Evolutionary conservation across 2,329 filamentous ascomycete species (phyloP), one percentile per base, ranked within the genome.

Genomic region (Achaetomium macrosporum): DNA sequence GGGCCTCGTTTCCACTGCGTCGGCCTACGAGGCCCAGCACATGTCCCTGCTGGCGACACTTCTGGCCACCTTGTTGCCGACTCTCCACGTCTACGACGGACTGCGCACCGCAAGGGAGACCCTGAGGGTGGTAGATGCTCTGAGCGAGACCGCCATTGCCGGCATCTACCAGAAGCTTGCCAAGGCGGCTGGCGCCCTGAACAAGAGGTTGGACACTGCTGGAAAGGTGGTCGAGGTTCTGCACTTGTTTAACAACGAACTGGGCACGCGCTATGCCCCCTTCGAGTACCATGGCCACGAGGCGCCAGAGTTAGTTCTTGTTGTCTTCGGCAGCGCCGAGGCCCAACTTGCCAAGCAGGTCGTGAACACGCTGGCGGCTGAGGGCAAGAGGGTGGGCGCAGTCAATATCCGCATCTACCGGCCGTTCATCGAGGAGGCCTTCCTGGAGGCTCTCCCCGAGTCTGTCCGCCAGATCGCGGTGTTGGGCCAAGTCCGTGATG

Each of bases 211-310:
- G 9, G 85, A 88, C 66, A 75, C 76, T 45, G 86, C 88, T 55
- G 86, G 83, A 50, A 89, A 87, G 71, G 75, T 87, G 3, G 70
- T 84, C 35, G 82, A 83, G 57, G 74, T 92, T 8, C 76, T 95
- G 45, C 77, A 83, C 56, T 79, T 84, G 15, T 85, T 95, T 71
- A 99, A 97, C 71, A 82, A 83, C 57, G 90, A 97, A 74, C 83
- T 99, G 20, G 93, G 92, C 54, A 97, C 93, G 42, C 84, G 92
- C 60, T 99, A 99, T 69, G 81, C 85, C 64, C 83, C 90, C 7
- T 99, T 97, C 63, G 93, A 99, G 73, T 99, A 99, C 73, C 81
- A 86, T 64, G 93, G 93, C 20, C 90, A 97, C 66, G 75, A 81
- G 45, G 75, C 83, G 41, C 83, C 93, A 4, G 87, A 92, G 59